Base-by-base conservation (phyloP, 2,329 filamentous ascomycete genomes). In the Exutisphaerella laricina region DNA sequence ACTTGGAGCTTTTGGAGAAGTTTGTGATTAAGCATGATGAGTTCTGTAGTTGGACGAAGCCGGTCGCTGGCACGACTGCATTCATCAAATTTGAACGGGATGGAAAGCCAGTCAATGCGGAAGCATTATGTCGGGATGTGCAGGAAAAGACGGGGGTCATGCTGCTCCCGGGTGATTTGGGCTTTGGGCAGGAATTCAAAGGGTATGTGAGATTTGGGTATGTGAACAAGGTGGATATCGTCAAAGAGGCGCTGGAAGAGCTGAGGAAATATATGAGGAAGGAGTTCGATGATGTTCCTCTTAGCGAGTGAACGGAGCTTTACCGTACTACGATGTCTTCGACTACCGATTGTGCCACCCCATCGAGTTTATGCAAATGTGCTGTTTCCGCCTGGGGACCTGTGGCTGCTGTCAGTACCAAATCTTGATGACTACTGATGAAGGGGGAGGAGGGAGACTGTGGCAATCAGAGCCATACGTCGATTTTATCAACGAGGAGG, bases 161-260 rank as follows among this genome's bases (percentile, higher is more conserved):
- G 70, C 71, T 92, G 46, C 70, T 87, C 7, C 87, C 88, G 0
- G 88, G 84, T 0, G 79, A 78, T 34, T 73, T 71, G 30, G 87
- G 82, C 54, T 94, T 94, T 62, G 88, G 87, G 0, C 63, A 72
- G 28, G 80, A 86, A 33, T 89, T 85, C 57, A 72, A 74, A 53
- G 87, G 87, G 2, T 89, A 79, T 63, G 81, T 94, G 16, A 73
- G 88, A 46, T 74, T 94, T 49, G 86, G 87, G 0, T 92, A 84
- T 64, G 85, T 82, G 1, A 82, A 79, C 56, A 74, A 82, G 54
- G 88, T 84, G 1, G 72, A 79, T 10, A 73, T 85, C n/a, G 58
- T 94, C 39, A 70, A 77, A 55, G 73, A 80, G 50, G 87, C 77
- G 0, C 58, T 94, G 57, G 71, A 77, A 51, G 70, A 70, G 43